Evolutionary conservation across 83 land plant species (phyloP), one percentile per base, ranked within the genome.

Genomic region (Picea engelmannii): DNA sequence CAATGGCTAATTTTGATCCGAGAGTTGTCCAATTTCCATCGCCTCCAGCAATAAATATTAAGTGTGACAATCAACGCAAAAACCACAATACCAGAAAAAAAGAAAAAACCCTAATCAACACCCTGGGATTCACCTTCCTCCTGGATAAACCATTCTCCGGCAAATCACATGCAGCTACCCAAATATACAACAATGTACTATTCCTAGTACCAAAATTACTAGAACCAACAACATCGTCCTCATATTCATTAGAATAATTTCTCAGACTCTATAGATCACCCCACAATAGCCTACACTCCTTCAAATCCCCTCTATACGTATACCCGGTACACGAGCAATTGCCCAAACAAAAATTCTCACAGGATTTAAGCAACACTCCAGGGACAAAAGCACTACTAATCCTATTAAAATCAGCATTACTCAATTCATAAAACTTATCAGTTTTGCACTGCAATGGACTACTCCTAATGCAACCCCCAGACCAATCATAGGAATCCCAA

Each of bases 261-360:
- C 67, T 79, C 49, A 83, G 49, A 79, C 83, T 80, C 23, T 65
- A 38, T 6, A 88, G 31, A 23, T 82, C 85, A 55, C 87, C 90
- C 47, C 60, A 6, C 87, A 84, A 88, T 13, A 81, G 0, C 5
- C 55, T 77, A 75, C 88, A 88, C 23, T 68, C 81, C 76, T 76
- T 81, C 18, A 21, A 76, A 76, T 11, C 62, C n/a, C 24, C 55
- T 27, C 27, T 60, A 55, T 88, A 83, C 4, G 85, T 73, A 65
- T 81, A 88, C 20, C 85, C 84, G n/a, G 24, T 81, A 68, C 88
- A 88, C 74, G 88, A 83, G n/a, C 88, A 83, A n/a, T 85, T 83
- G 2, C 47, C 44, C 76, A 83, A 78, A 79, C 90, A 88, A 52
- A 31, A 58, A 3, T 7, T 25, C 31, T 71, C 78, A 68, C 90